Conservation (phyloP, 805 yeast species). For the Candida multigemmis region DNA sequence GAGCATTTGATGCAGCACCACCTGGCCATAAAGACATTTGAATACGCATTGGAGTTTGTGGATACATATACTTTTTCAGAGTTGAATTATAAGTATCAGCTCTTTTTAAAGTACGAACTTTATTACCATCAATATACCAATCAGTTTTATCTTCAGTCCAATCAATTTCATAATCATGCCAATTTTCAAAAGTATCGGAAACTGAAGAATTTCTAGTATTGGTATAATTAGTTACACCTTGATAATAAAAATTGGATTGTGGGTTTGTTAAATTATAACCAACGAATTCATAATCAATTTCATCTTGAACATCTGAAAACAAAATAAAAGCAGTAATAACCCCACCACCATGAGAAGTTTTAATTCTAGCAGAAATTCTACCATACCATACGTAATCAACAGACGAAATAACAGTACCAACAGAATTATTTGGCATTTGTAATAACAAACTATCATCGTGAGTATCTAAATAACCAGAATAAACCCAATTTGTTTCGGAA, state of each 20-base stretch:
- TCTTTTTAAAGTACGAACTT: conserved; percentile 56
- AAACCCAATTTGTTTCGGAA: conserved; percentile 58
- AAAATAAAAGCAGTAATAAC: conserved; percentile 78
- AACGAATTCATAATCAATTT: conserved; percentile 80
- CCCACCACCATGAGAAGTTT: conserved; percentile 69
- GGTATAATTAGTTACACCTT: conserved; percentile 62
- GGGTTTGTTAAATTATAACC: conserved; percentile 62
- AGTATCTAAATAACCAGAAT: conserved; percentile 47
- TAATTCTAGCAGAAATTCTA: conserved; percentile 57
- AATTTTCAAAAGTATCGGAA: conserved; percentile 54
- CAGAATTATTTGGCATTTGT: conserved; percentile 69
- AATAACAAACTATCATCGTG: conserved; percentile 46
- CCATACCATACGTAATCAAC: conserved; percentile 86
- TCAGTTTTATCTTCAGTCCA: conserved; percentile 66
- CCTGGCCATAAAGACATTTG: conserved; percentile 77
- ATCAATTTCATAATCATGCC: conserved; percentile 69
- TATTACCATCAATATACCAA: conserved; percentile 68
- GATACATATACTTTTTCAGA: conserved; percentile 43
- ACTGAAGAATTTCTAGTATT: conserved; percentile 39
- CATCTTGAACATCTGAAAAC: conserved; percentile 81
- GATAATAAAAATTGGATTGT: conserved; percentile 75
- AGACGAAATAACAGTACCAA: conserved; percentile 76
- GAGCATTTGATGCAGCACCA: conserved; percentile 44
- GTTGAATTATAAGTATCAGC: conserved; percentile 59
- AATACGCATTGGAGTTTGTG: conserved; percentile 69